Conservation (phyloP, 2,329 filamentous ascomycete genomes). For the Chaetomiaceae sp. region DNA sequence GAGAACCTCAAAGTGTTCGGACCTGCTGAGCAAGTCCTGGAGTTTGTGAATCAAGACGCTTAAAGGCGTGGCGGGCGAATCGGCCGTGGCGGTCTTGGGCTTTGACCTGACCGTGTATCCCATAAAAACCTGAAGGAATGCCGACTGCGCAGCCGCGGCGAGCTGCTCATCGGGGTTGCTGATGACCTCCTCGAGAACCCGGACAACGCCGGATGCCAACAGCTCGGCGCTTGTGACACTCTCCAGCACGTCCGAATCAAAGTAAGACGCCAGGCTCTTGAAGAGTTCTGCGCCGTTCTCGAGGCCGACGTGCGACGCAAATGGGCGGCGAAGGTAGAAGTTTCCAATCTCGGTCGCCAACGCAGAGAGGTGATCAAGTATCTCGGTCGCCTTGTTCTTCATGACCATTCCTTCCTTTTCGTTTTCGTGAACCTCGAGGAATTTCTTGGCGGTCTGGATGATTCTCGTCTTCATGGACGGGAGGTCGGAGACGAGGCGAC, state of each 20-base stretch:
- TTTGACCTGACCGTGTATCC: slow-evolving; percentile 62
- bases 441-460: slow-evolving; percentile 70
- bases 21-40: slow-evolving; percentile 91
- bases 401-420: slow-evolving; percentile 66
- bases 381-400: slow-evolving; percentile 72
- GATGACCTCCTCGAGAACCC: slow-evolving; percentile 76
- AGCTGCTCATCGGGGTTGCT: slow-evolving; percentile 61
- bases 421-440: slow-evolving; percentile 77
- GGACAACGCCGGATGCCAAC: slow-evolving; percentile 83
- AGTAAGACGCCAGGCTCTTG: slow-evolving; percentile 70
- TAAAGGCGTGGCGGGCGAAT: slow-evolving; percentile 76
- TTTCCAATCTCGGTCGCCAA: slow-evolving; percentile 67
- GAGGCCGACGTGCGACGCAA: slow-evolving; percentile 38
- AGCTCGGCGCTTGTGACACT: slow-evolving; percentile 95
- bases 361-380: slow-evolving; percentile 65
- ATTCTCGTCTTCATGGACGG: slow-evolving; percentile 68
- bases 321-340: slow-evolving; percentile 59
- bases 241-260: slow-evolving; percentile 81
- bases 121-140: slow-evolving; percentile 93
- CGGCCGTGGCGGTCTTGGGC: slow-evolving; percentile 57
- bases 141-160: slow-evolving; percentile 65
- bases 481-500: slow-evolving; percentile 43
- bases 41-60: slow-evolving; percentile 89
- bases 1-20: slow-evolving; percentile 95
- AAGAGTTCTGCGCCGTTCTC: slow-evolving; percentile 64